Evolutionary conservation across 345 rosid genomes (phyloP), one percentile per base, ranked within the genome.

Genomic region (Cardamine resedifolia): DNA sequence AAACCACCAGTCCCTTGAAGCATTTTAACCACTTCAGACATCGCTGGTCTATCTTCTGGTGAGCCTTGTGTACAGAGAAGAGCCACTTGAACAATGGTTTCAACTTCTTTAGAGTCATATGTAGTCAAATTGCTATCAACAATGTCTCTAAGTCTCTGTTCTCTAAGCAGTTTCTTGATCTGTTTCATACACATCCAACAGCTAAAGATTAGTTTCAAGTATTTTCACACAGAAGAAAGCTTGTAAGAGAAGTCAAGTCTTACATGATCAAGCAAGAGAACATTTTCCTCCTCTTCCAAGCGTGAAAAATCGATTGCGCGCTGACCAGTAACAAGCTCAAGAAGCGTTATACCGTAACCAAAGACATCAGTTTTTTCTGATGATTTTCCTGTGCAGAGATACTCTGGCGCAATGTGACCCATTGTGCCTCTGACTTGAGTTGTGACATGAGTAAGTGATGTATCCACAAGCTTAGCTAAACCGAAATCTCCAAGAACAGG

Each of bases 401-500:
- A 90, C 64, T 92, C 98, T 10, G 98, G 98, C 3, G 98, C 98
- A 9, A 92, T 90, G 76, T 92, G 96, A 15, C 98, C 96, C 90
- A 87, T 87, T 63, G 98, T 93, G 18, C 98, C 98, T 6, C 98
- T 86, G 43, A 90, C 76, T 78, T 88, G 97, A 50, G 98, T 90
- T 48, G 98, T 93, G 45, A 93, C 86, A 71, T 90, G 94, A 68
- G 98, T 93, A 68, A 72, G 14, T 5, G 83, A 84, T 9, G 85
- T 52, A 47, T 93, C 98, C 7, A 87, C 89, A 26, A 78, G 79
- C 83, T 80, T 90, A 18, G 92, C 90, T 48, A 93, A 64, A 62
- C 98, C 97, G 10, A 90, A 90, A 73, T 90, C 98, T 64, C 97
- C 87, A 47, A 93, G 89, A 79, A 93, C 92, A 23, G 97, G 84